These are phyloP conservation scores for Solanum hybrid DNA, from an alignment of 305 asterid genomes.

Conservation along the genomic window DNA sequence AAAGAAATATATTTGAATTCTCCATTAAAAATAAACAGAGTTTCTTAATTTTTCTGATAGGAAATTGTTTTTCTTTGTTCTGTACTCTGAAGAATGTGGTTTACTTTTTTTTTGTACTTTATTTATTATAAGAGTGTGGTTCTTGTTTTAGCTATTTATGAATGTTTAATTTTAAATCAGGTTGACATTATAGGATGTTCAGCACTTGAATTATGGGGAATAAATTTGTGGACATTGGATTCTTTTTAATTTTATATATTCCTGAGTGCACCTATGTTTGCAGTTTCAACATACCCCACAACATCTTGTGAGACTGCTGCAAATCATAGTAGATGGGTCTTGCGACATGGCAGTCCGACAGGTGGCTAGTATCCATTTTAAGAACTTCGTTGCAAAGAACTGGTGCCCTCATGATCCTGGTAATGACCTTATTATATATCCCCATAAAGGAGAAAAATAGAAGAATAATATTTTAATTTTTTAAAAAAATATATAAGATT, in stretches of 20 bases:
- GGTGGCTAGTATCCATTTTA: slow-evolving; percentile 93
- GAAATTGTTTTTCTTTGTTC: background rate
- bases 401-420: slow-evolving; percentile 85
- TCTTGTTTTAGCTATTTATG: background rate
- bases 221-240: background rate
- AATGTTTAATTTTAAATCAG: background rate
- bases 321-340: slow-evolving; percentile 76
- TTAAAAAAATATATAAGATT: background rate
- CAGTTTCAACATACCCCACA: slow-evolving; percentile 85
- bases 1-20: background rate
- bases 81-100: background rate
- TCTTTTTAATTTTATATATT: background rate
- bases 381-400: slow-evolving; percentile 78
- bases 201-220: background rate
- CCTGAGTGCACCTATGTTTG: slow-evolving; percentile 13
- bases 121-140: background rate
- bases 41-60: background rate
- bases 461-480: background rate
- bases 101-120: background rate
- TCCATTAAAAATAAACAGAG: background rate
- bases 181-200: background rate
- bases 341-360: slow-evolving; percentile 85
- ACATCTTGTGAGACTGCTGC: slow-evolving; percentile 95
- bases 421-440: slow-evolving; percentile 6
- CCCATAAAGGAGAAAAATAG: background rate